Percentiles rank a stretch among this genome's conserved stretches.
phyloP scores from a whole-genome alignment of 2,329 filamentous ascomycete species.

The Aspergillus calidoustus region DNA sequence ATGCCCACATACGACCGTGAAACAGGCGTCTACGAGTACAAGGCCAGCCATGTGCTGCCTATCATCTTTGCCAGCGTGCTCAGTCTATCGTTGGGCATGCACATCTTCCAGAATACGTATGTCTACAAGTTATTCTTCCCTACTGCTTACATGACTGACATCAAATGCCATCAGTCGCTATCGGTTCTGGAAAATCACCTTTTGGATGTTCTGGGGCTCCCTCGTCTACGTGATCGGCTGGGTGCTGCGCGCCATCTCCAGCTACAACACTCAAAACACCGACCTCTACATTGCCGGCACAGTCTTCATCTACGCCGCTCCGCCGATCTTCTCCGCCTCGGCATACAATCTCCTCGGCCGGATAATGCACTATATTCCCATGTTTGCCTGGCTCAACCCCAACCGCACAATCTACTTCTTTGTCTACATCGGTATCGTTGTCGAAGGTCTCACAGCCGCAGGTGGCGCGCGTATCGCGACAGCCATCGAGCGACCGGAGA shows the following conservation, averaged over 20 bases:
- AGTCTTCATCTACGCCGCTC: constrained; percentile 17
- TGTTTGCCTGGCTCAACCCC: constrained; percentile 19
- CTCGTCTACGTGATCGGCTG: constrained; percentile 17
- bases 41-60: constrained; percentile 17
- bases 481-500: neutral
- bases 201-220: constrained; percentile 17
- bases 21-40: constrained; percentile 13
- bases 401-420: constrained; percentile 18
- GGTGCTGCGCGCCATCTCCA: constrained; percentile 16
- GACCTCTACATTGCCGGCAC: constrained; percentile 16
- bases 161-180: neutral
- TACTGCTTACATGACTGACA: neutral
- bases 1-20: constrained; percentile 2
- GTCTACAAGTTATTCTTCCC: neutral
- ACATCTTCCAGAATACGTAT: constrained; percentile 16
- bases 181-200: constrained; percentile 18
- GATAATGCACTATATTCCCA: constrained; percentile 19
- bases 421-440: constrained; percentile 14
- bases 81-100: constrained; percentile 1
- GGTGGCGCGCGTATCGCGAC: constrained; percentile 12
- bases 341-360: constrained; percentile 18
- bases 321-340: constrained; percentile 13
- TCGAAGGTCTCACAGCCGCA: constrained; percentile 14
- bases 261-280: constrained; percentile 4
- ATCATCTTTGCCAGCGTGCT: constrained; percentile 15